Evolutionary conservation across 805 yeast genomes (phyloP), one percentile per base, ranked within the genome.

Genomic region (Kluyveromyces aestuarii): DNA sequence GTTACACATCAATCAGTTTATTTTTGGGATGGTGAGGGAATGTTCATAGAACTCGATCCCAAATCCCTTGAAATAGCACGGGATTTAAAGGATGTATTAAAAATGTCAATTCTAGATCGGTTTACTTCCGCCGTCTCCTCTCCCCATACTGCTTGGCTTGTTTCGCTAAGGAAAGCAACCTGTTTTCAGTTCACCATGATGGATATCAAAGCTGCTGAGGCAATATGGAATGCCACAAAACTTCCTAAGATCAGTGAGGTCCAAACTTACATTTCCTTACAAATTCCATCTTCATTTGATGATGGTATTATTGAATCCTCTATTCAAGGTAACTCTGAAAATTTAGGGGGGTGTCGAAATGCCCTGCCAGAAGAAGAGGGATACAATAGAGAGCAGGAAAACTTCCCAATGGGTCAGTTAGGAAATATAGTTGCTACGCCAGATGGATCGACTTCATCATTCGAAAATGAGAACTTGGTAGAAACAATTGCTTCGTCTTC

Each of bases 231-330:
- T 44, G 47, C 45, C 18, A 40, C 44, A 21, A 41, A 40, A 38
- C 16, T 54, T 8, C 56, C 62, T 27, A 68, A 66, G 49, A 55
- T 68, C 1, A 69, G 72, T 45, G 67, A 66, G 40, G 65, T 56
- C 1, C 49, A 60, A 42, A 55, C 58, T 2, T 63, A 53, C 37
- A 61, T 68, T 21, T 47, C 56, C 2, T 52, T 66, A 5, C 49
- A 55, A 13, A 54, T 51, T 16, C 47, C 39, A 37, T 13, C 40
- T 9, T 47, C 50, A n/a, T 37, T 33, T 16, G 52, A 49, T 10
- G 45, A 41, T n/a, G 51, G 47, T 18, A 49, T 45, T 13, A 25
- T 27, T 17, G 50, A 48, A 7, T 43, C 35, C 2, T 30, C 41
- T 10, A 37, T 44, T n/a, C 41, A 38, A 19, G 44, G 27, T 2